Evolutionary conservation across 2,329 filamentous ascomycete species (phyloP).

Genomic region (Aspergillus aculeatus): DNA sequence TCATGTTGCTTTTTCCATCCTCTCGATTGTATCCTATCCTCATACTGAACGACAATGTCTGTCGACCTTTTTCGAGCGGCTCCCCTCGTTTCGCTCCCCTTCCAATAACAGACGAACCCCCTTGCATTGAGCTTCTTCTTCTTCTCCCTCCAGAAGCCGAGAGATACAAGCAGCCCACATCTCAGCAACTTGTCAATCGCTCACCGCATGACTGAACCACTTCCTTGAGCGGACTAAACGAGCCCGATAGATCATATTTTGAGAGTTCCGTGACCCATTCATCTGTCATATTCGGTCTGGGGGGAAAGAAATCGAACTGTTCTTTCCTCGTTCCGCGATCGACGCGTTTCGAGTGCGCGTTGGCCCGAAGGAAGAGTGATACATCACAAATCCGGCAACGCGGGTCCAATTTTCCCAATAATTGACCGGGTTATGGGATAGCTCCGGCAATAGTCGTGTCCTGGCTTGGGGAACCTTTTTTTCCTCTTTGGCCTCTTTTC

Average conservation of each 20-base stretch:
- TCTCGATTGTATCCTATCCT: background rate
- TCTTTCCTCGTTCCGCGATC: constrained; percentile 7
- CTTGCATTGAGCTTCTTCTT: constrained; percentile 16
- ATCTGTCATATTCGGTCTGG: constrained; percentile 17
- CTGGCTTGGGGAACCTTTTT: background rate
- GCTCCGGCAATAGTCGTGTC: constrained; percentile 1
- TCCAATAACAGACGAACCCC: constrained; percentile 13
- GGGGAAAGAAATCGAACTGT: constrained; percentile 4
- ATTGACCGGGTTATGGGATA: background rate
- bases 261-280: constrained; percentile 3
- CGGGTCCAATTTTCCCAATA: background rate
- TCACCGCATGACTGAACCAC: constrained; percentile 10
- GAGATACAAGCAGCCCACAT: background rate
- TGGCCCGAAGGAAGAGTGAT: constrained; percentile 1
- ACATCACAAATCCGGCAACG: constrained; percentile 8
- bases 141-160: background rate
- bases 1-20: constrained; percentile 1
- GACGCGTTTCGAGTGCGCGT: constrained; percentile 3
- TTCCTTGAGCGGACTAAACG: background rate
- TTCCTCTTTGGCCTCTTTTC: no score
- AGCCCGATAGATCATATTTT: background rate
- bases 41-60: background rate
- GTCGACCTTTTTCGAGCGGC: background rate
- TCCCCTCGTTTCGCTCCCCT: constrained; percentile 16
- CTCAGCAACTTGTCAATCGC: background rate